phyloP scores from a whole-genome alignment of 2,329 filamentous ascomycete species.

The Ramichloridium luteum region DNA sequence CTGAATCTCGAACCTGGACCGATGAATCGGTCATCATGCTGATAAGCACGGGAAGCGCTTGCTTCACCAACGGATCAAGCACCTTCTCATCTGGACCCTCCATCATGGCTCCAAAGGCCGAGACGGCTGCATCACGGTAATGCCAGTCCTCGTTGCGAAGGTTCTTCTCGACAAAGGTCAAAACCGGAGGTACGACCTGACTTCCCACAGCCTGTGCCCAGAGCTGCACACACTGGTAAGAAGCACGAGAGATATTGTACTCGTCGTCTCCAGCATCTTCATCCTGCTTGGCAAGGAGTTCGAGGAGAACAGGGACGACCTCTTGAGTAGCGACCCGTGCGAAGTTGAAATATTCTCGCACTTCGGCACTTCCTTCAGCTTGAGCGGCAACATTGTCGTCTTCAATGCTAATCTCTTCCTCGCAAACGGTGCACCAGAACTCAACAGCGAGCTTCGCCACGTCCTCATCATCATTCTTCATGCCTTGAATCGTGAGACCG shows the following conservation, averaged over 20 bases:
- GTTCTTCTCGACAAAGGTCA: constrained; percentile 84
- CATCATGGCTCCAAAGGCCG: constrained; percentile 97
- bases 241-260: constrained; percentile 89
- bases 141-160: constrained; percentile 90
- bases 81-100: constrained; percentile 91
- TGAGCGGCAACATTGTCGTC: constrained; percentile 76
- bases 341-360: constrained; percentile 92
- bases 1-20: constrained; percentile 87
- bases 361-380: constrained; percentile 64
- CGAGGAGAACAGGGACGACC: constrained; percentile 82
- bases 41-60: constrained; percentile 83
- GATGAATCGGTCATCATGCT: constrained; percentile 83
- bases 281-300: constrained; percentile 88
- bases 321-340: constrained; percentile 83
- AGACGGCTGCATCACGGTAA: constrained; percentile 85
- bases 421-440: constrained; percentile 99
- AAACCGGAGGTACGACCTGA: constrained; percentile 72
- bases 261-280: constrained; percentile 95
- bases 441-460: constrained; percentile 96
- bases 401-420: constrained; percentile 95
- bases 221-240: constrained; percentile 91
- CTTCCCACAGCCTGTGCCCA: constrained; percentile 85
- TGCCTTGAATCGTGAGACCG: constrained; percentile 90
- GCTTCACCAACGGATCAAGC: constrained; percentile 87
- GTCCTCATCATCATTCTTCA: constrained; percentile 97